Percentiles rank a stretch among this genome's conserved stretches.
Conservation (phyloP, 192 early-diverging fungal genomes). For the Cetraspora pellucida region DNA sequence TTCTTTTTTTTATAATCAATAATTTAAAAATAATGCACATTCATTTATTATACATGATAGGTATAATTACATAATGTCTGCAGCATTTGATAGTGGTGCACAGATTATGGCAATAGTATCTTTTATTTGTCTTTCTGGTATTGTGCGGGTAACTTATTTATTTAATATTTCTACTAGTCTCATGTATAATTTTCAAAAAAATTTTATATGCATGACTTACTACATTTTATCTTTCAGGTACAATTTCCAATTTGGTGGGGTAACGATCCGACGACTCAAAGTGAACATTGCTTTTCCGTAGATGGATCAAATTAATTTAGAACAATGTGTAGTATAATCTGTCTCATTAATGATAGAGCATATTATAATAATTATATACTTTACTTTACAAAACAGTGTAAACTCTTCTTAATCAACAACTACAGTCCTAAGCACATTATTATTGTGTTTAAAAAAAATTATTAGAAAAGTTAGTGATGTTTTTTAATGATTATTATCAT, state of each 20-base stretch:
- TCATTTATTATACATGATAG: not conserved
- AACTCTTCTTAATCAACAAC: too few relatives aligned
- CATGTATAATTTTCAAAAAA: not conserved
- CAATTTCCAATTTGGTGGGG: conserved; percentile 12
- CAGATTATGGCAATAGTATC: conserved; percentile 46
- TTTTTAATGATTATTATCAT: too few relatives aligned
- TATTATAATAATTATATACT: too few relatives aligned
- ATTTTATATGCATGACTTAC: not conserved
- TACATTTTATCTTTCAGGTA: not conserved
- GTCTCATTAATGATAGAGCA: too few relatives aligned
- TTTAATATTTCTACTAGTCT: too few relatives aligned
- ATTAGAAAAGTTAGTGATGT: too few relatives aligned
- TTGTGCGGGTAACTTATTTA: conserved; percentile 34
- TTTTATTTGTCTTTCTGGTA: conserved; percentile 58
- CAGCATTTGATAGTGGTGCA: conserved; percentile 65
- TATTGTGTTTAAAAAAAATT: too few relatives aligned
- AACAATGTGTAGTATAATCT: too few relatives aligned
- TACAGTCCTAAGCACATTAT: too few relatives aligned
- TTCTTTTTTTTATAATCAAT: not conserved
- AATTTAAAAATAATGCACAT: not conserved
- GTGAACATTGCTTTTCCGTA: conserved; percentile 25
- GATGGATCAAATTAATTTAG: too few relatives aligned
- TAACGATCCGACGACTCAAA: not conserved
- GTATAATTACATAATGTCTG: conserved; percentile 71
- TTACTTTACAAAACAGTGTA: too few relatives aligned